phyloP scores from a whole-genome alignment of 2,329 filamentous ascomycete species.

The Xenosphaeropsis pyriputrescens region DNA sequence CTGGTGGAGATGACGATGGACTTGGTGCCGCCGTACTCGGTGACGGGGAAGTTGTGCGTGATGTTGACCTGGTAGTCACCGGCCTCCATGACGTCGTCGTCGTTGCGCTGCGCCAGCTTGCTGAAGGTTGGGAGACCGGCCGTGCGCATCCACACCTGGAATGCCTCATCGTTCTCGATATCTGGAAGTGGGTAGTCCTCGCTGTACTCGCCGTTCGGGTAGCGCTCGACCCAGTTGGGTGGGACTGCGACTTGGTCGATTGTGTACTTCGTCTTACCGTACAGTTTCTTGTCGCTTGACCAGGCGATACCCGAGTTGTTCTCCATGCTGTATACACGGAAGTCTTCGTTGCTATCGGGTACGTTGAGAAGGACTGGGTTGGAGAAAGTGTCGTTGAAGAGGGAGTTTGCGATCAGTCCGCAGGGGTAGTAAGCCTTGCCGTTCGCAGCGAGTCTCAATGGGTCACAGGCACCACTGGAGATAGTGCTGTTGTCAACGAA shows the following conservation, averaged over 20 bases:
- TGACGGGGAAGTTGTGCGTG: constrained; percentile 64
- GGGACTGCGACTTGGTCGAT: constrained; percentile 58
- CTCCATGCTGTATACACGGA: constrained; percentile 54
- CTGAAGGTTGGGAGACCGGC: constrained; percentile 88
- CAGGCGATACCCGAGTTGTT: constrained; percentile 65
- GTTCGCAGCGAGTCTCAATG: constrained; percentile 42
- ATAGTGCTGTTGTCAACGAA: constrained; percentile 46
- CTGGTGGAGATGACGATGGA: constrained; percentile 78
- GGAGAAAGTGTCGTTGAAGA: constrained; percentile 87
- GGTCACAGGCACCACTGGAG: constrained; percentile 56
- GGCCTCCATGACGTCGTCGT: constrained; percentile 46
- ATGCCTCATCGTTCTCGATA: constrained; percentile 62
- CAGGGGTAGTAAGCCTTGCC: constrained; percentile 79
- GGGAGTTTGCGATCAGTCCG: constrained; percentile 87
- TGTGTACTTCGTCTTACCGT: constrained; percentile 54
- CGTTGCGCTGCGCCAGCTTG: constrained; percentile 80
- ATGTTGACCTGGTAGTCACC: constrained; percentile 71
- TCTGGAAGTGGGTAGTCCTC: constrained; percentile 51
- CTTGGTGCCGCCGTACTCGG: constrained; percentile 72
- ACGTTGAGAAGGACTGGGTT: constrained; percentile 47
- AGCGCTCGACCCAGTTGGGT: constrained; percentile 68
- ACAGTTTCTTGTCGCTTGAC: constrained; percentile 69
- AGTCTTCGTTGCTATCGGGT: constrained; percentile 23
- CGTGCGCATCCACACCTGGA: constrained; percentile 98
- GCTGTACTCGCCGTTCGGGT: constrained; percentile 63